A percentile compares a stretch with the other conserved stretches of the same genome.
Conservation (phyloP, 148 eudicot species). For the Camellia sinensis region DNA sequence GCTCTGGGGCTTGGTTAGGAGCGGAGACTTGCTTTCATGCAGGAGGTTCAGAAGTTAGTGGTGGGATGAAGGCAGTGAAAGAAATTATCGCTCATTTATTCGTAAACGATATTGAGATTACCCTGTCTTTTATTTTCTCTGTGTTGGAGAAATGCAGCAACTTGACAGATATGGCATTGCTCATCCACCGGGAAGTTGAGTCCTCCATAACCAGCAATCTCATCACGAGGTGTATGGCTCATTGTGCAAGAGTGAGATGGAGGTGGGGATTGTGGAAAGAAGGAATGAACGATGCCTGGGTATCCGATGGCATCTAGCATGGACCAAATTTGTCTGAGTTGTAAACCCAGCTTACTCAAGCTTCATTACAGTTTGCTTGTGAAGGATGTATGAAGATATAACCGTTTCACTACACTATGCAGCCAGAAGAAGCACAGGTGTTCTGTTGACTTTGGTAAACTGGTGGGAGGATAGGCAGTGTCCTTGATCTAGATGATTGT, state of each 20-base stretch:
- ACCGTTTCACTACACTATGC: no score
- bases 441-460: not conserved
- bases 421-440: not conserved
- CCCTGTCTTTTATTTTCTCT: slow-evolving; percentile 40
- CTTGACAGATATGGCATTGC: slow-evolving; percentile 38
- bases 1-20: slow-evolving; percentile 46
- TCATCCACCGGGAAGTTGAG: slow-evolving; percentile 49
- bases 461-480: not conserved
- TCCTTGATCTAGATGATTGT: no score
- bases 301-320: slow-evolving; percentile 18
- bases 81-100: slow-evolving; percentile 39
- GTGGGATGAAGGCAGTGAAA: slow-evolving; percentile 36
- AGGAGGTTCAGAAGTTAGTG: slow-evolving; percentile 20
- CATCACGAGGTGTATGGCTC: slow-evolving; percentile 37
- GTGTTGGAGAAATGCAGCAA: slow-evolving; percentile 38
- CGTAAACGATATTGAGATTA: slow-evolving; percentile 31
- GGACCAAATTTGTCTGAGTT: not conserved
- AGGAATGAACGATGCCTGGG: slow-evolving; percentile 53
- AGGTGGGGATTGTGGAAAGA: slow-evolving; percentile 73
- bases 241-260: slow-evolving; percentile 42
- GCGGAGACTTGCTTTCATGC: slow-evolving; percentile 35
- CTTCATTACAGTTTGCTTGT: not conserved
- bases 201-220: slow-evolving; percentile 27
- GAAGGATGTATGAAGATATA: not conserved
- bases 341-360: not conserved